Percentiles rank a stretch among this genome's conserved stretches.
phyloP scores from a whole-genome alignment of 2,329 filamentous ascomycete species.

The Fonsecaea monophora region DNA sequence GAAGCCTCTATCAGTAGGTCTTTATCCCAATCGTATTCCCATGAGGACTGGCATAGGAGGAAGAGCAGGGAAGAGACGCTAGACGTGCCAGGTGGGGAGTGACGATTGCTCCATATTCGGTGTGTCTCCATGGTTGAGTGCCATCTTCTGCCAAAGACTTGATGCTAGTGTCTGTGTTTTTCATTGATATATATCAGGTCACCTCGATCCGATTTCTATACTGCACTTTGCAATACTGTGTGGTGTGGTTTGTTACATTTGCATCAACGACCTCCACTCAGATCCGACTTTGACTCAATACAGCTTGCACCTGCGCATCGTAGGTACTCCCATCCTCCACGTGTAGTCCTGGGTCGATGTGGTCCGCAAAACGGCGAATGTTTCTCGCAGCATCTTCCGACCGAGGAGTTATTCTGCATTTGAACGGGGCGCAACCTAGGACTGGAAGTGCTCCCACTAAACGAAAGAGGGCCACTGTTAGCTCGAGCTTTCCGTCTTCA shows the following conservation, averaged over 20 bases:
- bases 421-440: conserved; percentile 6
- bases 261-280: too few species aligned
- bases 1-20: neutral
- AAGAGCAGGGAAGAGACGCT: too few species aligned
- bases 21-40: too few species aligned
- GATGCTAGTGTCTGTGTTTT: too few species aligned
- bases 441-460: conserved; percentile 12
- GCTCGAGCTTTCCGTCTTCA: neutral
- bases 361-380: neutral
- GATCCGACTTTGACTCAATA: neutral
- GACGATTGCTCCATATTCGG: neutral
- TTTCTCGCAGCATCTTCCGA: conserved; percentile 3
- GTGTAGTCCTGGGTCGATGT: conserved; percentile 1
- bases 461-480: neutral
- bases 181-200: too few species aligned
- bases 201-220: too few species aligned
- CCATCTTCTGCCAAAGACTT: neutral
- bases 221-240: too few species aligned
- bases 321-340: conserved; percentile 10
- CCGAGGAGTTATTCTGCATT: conserved; percentile 11
- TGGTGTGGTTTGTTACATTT: too few species aligned
- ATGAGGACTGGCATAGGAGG: too few species aligned
- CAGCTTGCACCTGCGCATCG: conserved; percentile 2
- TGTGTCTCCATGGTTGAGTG: neutral
- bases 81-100: too few species aligned